A percentile compares a stretch with the other conserved stretches of the same genome.
Evolutionary conservation across 2,329 filamentous ascomycete species (phyloP).

Genomic region (Apiospora aurea): DNA sequence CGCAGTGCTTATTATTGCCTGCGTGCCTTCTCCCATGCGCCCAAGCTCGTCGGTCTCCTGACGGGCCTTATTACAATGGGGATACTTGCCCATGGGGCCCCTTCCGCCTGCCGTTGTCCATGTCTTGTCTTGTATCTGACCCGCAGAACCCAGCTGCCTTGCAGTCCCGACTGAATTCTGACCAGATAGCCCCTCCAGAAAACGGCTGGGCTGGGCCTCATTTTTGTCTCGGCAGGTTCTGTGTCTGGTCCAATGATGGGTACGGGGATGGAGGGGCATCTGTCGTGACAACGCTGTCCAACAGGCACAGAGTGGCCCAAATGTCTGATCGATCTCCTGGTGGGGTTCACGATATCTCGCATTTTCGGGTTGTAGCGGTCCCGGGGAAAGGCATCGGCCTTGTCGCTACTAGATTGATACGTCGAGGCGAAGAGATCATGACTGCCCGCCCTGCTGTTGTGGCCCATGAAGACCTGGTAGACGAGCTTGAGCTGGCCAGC

Average conservation of each 20-base stretch:
- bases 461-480: slow-evolving; percentile 33
- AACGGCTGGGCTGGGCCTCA: slow-evolving; percentile 22
- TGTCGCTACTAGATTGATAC: slow-evolving; percentile 33
- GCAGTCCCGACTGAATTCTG: background rate
- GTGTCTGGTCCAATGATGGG: slow-evolving; percentile 27
- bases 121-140: slow-evolving; percentile 1
- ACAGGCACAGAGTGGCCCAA: slow-evolving; percentile 6
- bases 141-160: background rate
- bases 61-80: background rate
- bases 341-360: background rate
- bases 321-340: background rate
- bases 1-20: background rate
- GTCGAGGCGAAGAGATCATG: slow-evolving; percentile 35
- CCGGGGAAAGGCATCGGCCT: slow-evolving; percentile 36
- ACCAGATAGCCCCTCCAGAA: background rate
- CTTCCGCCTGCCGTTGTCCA: background rate
- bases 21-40: background rate
- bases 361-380: slow-evolving; percentile 29
- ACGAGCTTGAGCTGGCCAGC: slow-evolving; percentile 32
- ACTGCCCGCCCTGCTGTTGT: slow-evolving; percentile 34
- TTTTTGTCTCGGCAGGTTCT: slow-evolving; percentile 24
- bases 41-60: slow-evolving; percentile 8
- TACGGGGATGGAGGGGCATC: slow-evolving; percentile 7
- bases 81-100: background rate
- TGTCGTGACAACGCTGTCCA: slow-evolving; percentile 24